These are phyloP conservation scores for Pochonia chlamydosporia DNA, from an alignment of 2,329 filamentous ascomycete species.

Conservation along the genomic window DNA sequence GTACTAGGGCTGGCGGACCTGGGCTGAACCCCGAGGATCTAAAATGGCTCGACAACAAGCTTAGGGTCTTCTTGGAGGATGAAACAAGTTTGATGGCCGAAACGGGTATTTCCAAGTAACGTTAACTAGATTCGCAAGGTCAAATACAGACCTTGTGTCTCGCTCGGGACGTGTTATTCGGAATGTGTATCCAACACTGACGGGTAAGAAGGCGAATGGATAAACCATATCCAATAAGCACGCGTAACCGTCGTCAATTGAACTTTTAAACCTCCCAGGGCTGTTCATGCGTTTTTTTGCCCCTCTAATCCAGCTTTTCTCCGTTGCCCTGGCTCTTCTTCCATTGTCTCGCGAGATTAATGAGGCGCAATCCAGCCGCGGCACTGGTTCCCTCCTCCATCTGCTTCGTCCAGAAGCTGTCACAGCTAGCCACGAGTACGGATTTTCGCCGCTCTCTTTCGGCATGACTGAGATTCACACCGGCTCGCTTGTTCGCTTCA, in stretches of 20 bases:
- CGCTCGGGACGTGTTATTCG: too few species aligned
- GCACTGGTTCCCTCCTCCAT: constrained; percentile 32
- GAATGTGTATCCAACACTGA: too few species aligned
- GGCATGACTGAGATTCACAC: constrained; percentile 24
- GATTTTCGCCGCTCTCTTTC: constrained; percentile 33
- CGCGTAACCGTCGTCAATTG: too few species aligned
- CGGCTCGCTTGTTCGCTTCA: constrained; percentile 29
- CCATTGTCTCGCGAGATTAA: constrained; percentile 22
- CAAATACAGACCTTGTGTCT: too few species aligned
- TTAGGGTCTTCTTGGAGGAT: constrained; percentile 39
- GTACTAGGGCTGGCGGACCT: constrained; percentile 56
- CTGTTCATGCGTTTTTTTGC: too few species aligned
- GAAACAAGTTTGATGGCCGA: background rate
- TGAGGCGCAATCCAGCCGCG: constrained; percentile 26
- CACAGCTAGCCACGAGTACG: constrained; percentile 23
- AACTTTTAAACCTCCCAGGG: too few species aligned
- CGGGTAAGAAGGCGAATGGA: too few species aligned
- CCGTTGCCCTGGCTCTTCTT: constrained; percentile 5
- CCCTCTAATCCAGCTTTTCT: constrained; percentile 3
- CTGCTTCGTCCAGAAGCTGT: constrained; percentile 37
- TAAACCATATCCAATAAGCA: too few species aligned
- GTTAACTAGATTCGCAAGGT: too few species aligned
- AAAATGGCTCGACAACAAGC: constrained; percentile 62
- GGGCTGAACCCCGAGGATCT: constrained; percentile 66
- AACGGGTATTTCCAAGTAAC: background rate